These are phyloP conservation scores for Vitis amurensis DNA, from an alignment of 164 flowering plant species.

Conservation along the genomic window DNA sequence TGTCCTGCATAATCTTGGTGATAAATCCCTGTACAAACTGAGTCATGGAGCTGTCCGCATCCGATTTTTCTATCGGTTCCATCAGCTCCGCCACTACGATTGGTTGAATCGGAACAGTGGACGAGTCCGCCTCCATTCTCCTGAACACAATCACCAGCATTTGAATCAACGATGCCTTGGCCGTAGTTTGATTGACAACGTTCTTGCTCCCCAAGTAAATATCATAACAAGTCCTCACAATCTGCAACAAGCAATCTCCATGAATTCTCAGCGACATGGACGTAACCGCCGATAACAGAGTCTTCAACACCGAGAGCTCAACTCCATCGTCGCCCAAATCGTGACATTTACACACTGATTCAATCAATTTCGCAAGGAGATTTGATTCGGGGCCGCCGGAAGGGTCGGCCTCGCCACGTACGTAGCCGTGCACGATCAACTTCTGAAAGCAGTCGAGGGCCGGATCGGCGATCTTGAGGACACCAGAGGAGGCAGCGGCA, in stretches of 20 bases:
- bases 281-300: conserved; percentile 85
- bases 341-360: conserved; percentile 80
- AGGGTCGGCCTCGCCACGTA: conserved; percentile 89
- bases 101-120: conserved; percentile 94
- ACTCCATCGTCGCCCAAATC: conserved; percentile 76
- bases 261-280: conserved; percentile 79
- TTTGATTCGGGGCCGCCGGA: conserved; percentile 57
- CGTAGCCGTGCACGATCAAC: conserved; percentile 68
- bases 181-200: conserved; percentile 93
- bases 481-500: conserved; percentile 58
- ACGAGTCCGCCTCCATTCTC: conserved; percentile 98
- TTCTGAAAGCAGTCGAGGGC: conserved; percentile 84
- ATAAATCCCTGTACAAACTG: conserved; percentile 95
- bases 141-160: conserved; percentile 96
- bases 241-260: conserved; percentile 86
- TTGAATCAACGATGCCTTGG: conserved; percentile 92
- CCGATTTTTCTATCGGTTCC: conserved; percentile 85
- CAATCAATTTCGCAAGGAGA: conserved; percentile 61
- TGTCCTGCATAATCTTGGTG: conserved; percentile 89
- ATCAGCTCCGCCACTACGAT: conserved; percentile 96
- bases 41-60: conserved; percentile 72
- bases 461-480: conserved; percentile 81
- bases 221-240: conserved; percentile 95
- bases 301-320: conserved; percentile 72
- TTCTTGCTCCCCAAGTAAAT: conserved; percentile 84